Conservation (phyloP, 192 early-diverging fungal genomes). For the Gaertneriomyces semiglobifer region DNA sequence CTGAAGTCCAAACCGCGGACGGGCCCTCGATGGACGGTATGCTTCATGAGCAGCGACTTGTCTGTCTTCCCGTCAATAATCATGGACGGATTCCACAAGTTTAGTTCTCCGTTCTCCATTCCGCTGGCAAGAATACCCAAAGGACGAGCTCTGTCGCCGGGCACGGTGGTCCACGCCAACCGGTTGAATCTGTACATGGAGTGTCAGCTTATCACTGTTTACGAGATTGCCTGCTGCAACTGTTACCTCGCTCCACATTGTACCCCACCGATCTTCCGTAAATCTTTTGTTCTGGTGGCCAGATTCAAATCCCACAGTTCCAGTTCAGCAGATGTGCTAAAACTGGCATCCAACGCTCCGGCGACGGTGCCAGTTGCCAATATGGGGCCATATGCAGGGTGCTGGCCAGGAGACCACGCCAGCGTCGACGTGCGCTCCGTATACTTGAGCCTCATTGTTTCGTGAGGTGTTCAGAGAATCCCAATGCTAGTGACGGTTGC, state of each 20-base stretch:
- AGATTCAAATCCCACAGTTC: constrained; percentile 80
- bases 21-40: constrained; percentile 76
- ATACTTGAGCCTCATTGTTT: constrained; percentile 20
- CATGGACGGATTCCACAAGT: constrained; percentile 76
- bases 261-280: constrained; percentile 55
- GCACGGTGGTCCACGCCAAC: constrained; percentile 70
- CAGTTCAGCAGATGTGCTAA: constrained; percentile 82
- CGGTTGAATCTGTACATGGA: constrained; percentile 74
- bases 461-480: too few species aligned
- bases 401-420: constrained; percentile 82
- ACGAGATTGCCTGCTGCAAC: background rate
- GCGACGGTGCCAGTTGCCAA: constrained; percentile 91
- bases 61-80: constrained; percentile 65
- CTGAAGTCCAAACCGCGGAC: constrained; percentile 94
- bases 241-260: constrained; percentile 59
- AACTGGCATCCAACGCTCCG: constrained; percentile 93
- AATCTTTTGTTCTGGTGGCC: constrained; percentile 24
- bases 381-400: constrained; percentile 52
- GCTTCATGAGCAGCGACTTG: constrained; percentile 59
- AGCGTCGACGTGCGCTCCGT: constrained; percentile 80
- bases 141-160: constrained; percentile 37
- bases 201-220: background rate
- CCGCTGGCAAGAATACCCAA: constrained; percentile 88
- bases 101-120: constrained; percentile 89
- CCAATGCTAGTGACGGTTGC: too few species aligned